Evolutionary conservation across 768 basidiomycete species (phyloP).

Genomic region (Tylopilus rubrobrunneus): DNA sequence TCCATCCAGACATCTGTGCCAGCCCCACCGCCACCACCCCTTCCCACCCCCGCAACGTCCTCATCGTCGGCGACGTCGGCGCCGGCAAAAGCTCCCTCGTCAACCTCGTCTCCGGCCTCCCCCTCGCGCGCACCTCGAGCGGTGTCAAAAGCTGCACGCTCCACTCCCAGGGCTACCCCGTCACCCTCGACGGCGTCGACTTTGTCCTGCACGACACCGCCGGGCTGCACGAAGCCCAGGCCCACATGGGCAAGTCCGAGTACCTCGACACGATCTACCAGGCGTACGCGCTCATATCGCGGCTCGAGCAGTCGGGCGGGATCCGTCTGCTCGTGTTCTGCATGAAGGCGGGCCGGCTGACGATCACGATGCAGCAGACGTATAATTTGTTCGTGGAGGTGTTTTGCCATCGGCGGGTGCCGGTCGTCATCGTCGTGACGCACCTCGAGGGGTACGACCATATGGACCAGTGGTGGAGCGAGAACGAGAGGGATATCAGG

Average conservation of each 20-base stretch:
- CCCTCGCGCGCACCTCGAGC: slow-evolving; percentile 28
- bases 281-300: slow-evolving; percentile 34
- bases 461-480: slow-evolving; percentile 40
- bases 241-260: slow-evolving; percentile 19
- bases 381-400: slow-evolving; percentile 36
- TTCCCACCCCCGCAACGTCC: slow-evolving; percentile 19
- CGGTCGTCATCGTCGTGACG: slow-evolving; percentile 32
- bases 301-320: slow-evolving; percentile 23
- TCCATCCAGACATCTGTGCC: slow-evolving; percentile 12
- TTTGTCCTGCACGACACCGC: slow-evolving; percentile 25
- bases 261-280: slow-evolving; percentile 27
- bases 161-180: slow-evolving; percentile 18
- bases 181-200: slow-evolving; percentile 16
- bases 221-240: slow-evolving; percentile 26
- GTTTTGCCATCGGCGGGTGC: slow-evolving; percentile 34
- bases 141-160: slow-evolving; percentile 36
- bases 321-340: slow-evolving; percentile 30
- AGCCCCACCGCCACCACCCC: slow-evolving; percentile 6
- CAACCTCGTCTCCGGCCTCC: slow-evolving; percentile 33
- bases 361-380: slow-evolving; percentile 24
- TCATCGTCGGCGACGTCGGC: slow-evolving; percentile 28
- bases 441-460: slow-evolving; percentile 31
- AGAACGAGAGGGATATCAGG: slow-evolving; percentile 33
- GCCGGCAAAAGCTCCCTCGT: slow-evolving; percentile 40
- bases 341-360: slow-evolving; percentile 27